These are phyloP conservation scores for Cenchrus purpureus DNA, from an alignment of 176 grass and related monocot genomes.

Conservation along the genomic window DNA sequence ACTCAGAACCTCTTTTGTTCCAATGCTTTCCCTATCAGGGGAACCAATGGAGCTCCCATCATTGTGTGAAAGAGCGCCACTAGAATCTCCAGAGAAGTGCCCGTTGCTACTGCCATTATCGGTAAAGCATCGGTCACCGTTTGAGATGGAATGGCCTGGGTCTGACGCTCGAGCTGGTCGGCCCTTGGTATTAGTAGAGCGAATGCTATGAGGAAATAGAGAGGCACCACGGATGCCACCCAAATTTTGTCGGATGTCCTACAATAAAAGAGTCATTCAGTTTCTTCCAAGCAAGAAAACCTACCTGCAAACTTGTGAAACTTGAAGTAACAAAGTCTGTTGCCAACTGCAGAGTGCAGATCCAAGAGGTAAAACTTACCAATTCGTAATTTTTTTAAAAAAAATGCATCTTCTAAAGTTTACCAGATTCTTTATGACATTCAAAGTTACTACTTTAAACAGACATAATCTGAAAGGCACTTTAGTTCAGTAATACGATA, in stretches of 20 bases:
- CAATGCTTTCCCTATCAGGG: constrained; percentile 64
- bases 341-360: neutral
- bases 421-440: constrained; percentile 4
- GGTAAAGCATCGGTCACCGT: constrained; percentile 43
- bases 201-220: constrained; percentile 92
- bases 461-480: constrained; percentile 7
- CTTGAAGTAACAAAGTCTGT: neutral
- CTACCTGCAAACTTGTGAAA: neutral
- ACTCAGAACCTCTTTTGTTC: constrained; percentile 65
- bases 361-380: constrained; percentile 2
- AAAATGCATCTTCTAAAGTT: constrained; percentile 3
- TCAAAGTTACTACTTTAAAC: neutral
- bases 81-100: constrained; percentile 53
- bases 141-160: constrained; percentile 46
- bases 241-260: constrained; percentile 95
- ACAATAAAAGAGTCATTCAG: constrained; percentile 23
- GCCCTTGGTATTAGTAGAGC: constrained; percentile 59
- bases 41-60: constrained; percentile 58
- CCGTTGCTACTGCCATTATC: constrained; percentile 62
- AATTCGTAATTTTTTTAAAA: neutral
- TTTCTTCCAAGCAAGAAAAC: neutral
- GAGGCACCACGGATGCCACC: constrained; percentile 79
- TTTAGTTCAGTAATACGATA: constrained; percentile 2
- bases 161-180: constrained; percentile 59
- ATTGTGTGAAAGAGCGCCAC: constrained; percentile 46